Evolutionary conservation across 2,329 filamentous ascomycete genomes (phyloP).

Genomic region (Pseudofabraea citricarpa): DNA sequence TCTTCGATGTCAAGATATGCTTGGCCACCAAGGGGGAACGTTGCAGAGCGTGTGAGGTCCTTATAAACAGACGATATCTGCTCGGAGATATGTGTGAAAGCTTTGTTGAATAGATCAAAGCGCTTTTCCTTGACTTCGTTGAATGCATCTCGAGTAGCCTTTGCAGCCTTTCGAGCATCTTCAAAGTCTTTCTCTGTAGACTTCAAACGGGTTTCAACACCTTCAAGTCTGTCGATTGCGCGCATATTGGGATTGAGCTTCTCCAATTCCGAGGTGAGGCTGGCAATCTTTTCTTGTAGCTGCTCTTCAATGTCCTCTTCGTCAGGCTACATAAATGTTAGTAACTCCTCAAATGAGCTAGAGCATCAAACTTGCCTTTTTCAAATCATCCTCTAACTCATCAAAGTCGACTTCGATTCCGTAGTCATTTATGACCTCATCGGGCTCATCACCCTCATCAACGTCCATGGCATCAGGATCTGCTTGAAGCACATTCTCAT

Average conservation of each 20-base stretch:
- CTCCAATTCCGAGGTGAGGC: conserved; percentile 74
- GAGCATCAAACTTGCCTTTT: conserved; percentile 52
- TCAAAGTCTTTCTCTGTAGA: conserved; percentile 87
- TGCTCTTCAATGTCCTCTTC: conserved; percentile 68
- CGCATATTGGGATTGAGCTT: conserved; percentile 97
- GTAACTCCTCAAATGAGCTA: conserved; percentile 23
- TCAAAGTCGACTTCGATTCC: conserved; percentile 89
- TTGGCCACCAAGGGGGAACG: conserved; percentile 89
- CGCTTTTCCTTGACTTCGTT: conserved; percentile 76
- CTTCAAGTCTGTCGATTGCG: conserved; percentile 84
- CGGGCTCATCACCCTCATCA: conserved; percentile 66
- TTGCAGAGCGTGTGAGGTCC: conserved; percentile 82
- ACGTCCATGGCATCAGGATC: conserved; percentile 92
- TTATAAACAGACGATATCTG: conserved; percentile 94
- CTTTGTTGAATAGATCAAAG: conserved; percentile 89
- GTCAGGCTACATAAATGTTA: conserved; percentile 47
- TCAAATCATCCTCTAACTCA: conserved; percentile 74
- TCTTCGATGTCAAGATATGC: conserved; percentile 88
- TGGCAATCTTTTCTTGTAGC: conserved; percentile 72
- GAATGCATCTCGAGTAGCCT: conserved; percentile 76
- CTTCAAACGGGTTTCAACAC: conserved; percentile 76
- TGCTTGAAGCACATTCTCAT: conserved; percentile 70
- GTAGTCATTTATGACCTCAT: conserved; percentile 74
- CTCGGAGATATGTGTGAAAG: conserved; percentile 90
- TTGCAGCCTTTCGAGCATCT: conserved; percentile 69